Evolutionary conservation across 495 filamentous ascomycete genomes (phyloP).

Genomic region (Glarea lozoyensis): DNA sequence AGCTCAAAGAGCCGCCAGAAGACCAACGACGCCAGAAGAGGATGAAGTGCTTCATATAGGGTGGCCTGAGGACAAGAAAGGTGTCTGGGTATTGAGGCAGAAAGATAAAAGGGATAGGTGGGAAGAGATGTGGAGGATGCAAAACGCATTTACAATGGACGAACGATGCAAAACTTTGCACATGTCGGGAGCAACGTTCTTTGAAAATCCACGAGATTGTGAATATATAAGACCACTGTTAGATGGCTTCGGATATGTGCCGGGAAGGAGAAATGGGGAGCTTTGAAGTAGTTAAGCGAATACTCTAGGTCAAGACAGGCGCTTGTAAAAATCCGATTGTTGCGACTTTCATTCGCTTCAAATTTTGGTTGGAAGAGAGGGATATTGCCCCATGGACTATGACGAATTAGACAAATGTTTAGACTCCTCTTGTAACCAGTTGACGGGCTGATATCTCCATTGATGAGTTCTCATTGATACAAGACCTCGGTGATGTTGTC

Average conservation of each 20-base stretch:
- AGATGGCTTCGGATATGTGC: not conserved
- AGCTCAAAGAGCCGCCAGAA: not conserved
- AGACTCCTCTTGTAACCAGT: no score
- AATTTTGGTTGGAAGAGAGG: no score
- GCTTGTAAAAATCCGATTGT: no score
- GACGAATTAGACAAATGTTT: no score
- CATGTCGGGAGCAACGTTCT: constrained; percentile 20
- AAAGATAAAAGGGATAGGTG: not conserved
- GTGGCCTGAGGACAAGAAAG: constrained; percentile 10
- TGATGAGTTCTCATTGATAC: no score
- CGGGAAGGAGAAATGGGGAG: no score
- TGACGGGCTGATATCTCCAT: no score
- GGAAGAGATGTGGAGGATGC: not conserved
- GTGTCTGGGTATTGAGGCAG: constrained; percentile 10
- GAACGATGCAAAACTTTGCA: constrained; percentile 21
- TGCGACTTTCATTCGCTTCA: no score
- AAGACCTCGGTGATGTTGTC: no score
- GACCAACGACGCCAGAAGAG: not conserved
- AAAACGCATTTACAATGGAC: constrained; percentile 22
- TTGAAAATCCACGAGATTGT: constrained; percentile 20
- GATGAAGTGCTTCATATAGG: constrained; percentile 6
- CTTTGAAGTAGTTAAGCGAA: no score
- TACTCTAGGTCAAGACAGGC: no score
- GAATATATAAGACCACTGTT: constrained; percentile 1
- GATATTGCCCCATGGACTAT: no score